phyloP scores from a whole-genome alignment of 495 filamentous ascomycete species.

The Aspergillus asperescens region DNA sequence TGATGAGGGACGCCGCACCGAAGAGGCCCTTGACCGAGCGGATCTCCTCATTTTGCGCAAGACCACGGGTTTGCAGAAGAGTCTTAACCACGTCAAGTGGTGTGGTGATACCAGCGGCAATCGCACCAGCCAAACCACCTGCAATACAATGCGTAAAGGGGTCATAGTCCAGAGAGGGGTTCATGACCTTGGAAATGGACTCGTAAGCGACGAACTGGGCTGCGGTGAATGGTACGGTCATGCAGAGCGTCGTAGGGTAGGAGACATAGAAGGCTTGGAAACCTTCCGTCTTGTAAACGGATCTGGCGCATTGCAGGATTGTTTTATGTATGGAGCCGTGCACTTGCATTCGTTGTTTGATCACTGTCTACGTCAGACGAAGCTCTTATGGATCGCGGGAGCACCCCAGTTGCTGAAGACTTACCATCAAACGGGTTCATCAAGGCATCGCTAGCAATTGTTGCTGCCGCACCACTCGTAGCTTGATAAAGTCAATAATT shows the following conservation, averaged over 20 bases:
- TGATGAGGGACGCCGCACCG: constrained; percentile 76
- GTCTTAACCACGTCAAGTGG: constrained; percentile 98
- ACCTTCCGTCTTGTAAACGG: constrained; percentile 83
- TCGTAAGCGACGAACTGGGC: constrained; percentile 97
- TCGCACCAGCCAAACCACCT: constrained; percentile 85
- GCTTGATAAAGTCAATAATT: constrained; percentile 47
- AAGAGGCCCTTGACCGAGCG: constrained; percentile 77
- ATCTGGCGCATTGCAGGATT: constrained; percentile 75
- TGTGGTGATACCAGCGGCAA: constrained; percentile 89
- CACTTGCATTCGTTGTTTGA: constrained; percentile 99
- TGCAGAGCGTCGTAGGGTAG: constrained; percentile 94
- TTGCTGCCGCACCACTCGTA: constrained; percentile 86
- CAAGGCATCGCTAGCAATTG: constrained; percentile 92
- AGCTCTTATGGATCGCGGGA: neutral
- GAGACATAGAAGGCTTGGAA: constrained; percentile 94
- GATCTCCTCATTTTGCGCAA: constrained; percentile 72
- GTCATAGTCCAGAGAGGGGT: constrained; percentile 78
- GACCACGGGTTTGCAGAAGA: constrained; percentile 86
- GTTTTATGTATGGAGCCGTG: constrained; percentile 88
- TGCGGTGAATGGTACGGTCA: constrained; percentile 97
- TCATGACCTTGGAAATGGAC: constrained; percentile 88
- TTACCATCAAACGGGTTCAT: constrained; percentile 99
- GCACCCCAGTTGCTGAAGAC: constrained; percentile 15
- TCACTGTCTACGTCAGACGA: constrained; percentile 54
- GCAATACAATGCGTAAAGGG: constrained; percentile 88